Conservation (phyloP, 148 eudicot genomes). For the Diospyros kaki region DNA sequence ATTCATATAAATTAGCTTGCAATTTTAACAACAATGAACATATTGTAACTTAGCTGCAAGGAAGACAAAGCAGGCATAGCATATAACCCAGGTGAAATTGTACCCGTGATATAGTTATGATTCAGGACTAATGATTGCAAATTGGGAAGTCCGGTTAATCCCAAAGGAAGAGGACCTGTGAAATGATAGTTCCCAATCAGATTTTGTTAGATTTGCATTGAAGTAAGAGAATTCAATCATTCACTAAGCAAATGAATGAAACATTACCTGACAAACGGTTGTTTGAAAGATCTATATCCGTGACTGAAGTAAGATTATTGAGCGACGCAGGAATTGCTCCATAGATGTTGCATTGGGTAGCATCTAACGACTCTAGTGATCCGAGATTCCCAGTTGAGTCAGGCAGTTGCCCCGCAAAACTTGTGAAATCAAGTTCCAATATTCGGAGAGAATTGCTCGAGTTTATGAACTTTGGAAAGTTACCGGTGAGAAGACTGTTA, state of each 20-base stretch:
- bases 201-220: no score
- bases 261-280: neutral
- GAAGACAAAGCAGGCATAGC: neutral
- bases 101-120: neutral
- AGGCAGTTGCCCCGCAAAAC: conserved; percentile 13
- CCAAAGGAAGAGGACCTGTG: neutral
- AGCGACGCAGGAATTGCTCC: neutral
- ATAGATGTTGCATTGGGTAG: neutral
- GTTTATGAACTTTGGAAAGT: neutral
- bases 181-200: neutral
- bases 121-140: neutral
- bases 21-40: conserved; percentile 24
- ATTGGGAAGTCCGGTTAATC: neutral
- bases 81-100: neutral
- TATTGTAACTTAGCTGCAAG: conserved; percentile 26
- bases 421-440: neutral
- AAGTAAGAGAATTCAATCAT: no score
- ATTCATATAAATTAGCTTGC: neutral
- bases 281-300: neutral
- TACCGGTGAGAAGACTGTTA: neutral
- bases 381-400: conserved; percentile 15
- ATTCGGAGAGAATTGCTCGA: conserved; percentile 15
- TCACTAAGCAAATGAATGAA: neutral
- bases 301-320: neutral
- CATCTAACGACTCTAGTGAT: conserved; percentile 6